Base-by-base conservation (phyloP, 2,329 filamentous ascomycete species). In the Colletotrichum nymphaeae region DNA sequence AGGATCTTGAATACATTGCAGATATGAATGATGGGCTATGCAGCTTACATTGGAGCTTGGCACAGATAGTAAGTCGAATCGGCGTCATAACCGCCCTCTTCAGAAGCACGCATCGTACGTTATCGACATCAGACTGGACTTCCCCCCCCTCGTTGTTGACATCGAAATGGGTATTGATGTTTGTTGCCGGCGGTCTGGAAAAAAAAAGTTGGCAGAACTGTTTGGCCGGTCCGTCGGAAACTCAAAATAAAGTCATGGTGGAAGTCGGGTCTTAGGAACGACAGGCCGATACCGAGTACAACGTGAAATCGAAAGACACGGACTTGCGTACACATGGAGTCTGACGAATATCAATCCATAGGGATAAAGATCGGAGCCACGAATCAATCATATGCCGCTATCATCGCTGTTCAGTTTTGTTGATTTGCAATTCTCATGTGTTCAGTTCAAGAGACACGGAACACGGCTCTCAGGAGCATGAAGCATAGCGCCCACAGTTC, bases 81-180 rank as follows among this genome's bases (percentile, higher is more conserved):
- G 9, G 42, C 42, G 42, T 49, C 19, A 2, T 22, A n/a, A 9
- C 4, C 19, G 5, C 37, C 8, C 60, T 16, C 16, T 26, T 35
- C n/a, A n/a, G 32, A 19, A 56, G 35, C n/a, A 3, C 11, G 11
- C 49, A 72, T 72, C 69, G 69, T 63, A 72, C 30, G 69, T 72
- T 72, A 16, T 57, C 62, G 63, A 57, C 26, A 35, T 63, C 49
- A 37, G 49, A 8, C 26, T 35, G 52, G 28, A 16, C 16, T 35
- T 35, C 16, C 6, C 4, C 11, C 5, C 5, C 30, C 30, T 11
- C 8, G 30, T 14, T 35, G 42, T 30, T 49, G 57, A 62, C 46
- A 37, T 62, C 49, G 11, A 11, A 12, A 28, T 28, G 12, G 16
- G 7, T 11, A 30, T 1, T 7, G 46, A 5, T 11, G 12, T 19